These are phyloP conservation scores for Exophiala phaeomuriformis DNA, from an alignment of 2,329 filamentous ascomycete genomes.

Conservation along the genomic window DNA sequence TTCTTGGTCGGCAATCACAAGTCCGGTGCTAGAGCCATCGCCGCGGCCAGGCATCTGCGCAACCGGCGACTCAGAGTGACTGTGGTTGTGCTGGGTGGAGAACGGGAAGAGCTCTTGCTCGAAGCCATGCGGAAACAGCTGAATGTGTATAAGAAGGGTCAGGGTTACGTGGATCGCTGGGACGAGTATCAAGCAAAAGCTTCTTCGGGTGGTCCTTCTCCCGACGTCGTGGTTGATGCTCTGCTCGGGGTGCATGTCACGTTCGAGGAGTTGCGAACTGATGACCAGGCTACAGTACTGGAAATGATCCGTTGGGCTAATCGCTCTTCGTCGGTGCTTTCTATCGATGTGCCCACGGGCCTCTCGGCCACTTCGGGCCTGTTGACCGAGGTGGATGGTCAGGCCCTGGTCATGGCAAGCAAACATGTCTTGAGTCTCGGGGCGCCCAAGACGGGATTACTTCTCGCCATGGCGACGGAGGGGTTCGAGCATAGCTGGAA, in stretches of 20 bases:
- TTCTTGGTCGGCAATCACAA: conserved; percentile 95
- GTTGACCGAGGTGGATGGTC: conserved; percentile 58
- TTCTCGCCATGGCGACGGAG: conserved; percentile 64
- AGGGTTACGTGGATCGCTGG: conserved; percentile 63
- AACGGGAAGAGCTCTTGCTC: conserved; percentile 71
- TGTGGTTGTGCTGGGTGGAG: conserved; percentile 75
- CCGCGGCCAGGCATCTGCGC: conserved; percentile 76
- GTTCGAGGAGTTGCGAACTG: conserved; percentile 78
- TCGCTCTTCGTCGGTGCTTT: conserved; percentile 60
- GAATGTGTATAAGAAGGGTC: conserved; percentile 74
- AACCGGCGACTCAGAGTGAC: conserved; percentile 76
- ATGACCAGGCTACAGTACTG: conserved; percentile 75
- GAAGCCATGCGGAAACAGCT: conserved; percentile 75
- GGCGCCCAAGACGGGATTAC: conserved; percentile 74
- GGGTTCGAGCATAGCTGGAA: conserved; percentile 51
- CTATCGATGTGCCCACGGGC: conserved; percentile 86
- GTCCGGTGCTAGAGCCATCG: conserved; percentile 74
- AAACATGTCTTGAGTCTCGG: conserved; percentile 79
- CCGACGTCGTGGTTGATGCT: conserved; percentile 81
- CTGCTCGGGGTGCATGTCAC: conserved; percentile 77
- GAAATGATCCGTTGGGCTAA: conserved; percentile 93
- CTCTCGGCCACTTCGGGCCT: conserved; percentile 41
- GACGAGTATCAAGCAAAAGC: conserved; percentile 46
- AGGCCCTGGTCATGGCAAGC: conserved; percentile 70
- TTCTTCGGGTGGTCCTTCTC: conserved; percentile 41